phyloP scores from a whole-genome alignment of 257 asterid species.

The Lantana camara region DNA sequence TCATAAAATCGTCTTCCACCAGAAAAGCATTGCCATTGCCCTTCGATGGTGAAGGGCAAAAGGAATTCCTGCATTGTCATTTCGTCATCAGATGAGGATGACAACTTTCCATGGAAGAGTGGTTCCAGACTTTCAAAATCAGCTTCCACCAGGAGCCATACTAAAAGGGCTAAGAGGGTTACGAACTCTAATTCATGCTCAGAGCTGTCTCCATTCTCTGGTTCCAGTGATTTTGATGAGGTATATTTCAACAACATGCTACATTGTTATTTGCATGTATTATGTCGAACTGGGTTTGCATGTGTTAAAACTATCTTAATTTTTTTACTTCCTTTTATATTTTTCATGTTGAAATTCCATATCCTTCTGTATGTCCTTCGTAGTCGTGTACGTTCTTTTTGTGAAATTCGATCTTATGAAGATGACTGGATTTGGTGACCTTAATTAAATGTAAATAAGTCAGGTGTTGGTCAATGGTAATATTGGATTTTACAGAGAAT shows the following conservation, averaged over 20 bases:
- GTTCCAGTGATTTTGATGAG: slow-evolving; percentile 57
- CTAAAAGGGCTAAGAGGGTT: slow-evolving; percentile 57
- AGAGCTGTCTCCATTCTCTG: slow-evolving; percentile 28
- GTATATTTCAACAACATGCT: slow-evolving; percentile 29
- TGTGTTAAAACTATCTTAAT: neutral
- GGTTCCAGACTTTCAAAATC: slow-evolving; percentile 44
- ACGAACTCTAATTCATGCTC: slow-evolving; percentile 45
- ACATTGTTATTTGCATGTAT: neutral
- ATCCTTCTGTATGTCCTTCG: neutral
- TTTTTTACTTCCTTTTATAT: too few relatives aligned
- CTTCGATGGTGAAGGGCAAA: slow-evolving; percentile 65
- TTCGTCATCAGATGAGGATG: slow-evolving; percentile 60
- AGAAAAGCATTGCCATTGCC: neutral
- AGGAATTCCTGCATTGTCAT: slow-evolving; percentile 51
- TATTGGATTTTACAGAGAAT: neutral
- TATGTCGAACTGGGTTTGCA: neutral
- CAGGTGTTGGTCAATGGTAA: neutral
- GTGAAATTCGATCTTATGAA: slow-evolving; percentile 7
- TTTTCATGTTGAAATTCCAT: neutral
- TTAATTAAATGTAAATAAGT: neutral
- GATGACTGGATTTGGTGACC: neutral
- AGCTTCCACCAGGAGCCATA: slow-evolving; percentile 51
- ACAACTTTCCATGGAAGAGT: slow-evolving; percentile 28
- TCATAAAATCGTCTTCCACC: neutral
- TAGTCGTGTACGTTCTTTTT: neutral